Evolutionary conservation across 805 yeast genomes (phyloP).

Genomic region (Ogataea degrootiae): DNA sequence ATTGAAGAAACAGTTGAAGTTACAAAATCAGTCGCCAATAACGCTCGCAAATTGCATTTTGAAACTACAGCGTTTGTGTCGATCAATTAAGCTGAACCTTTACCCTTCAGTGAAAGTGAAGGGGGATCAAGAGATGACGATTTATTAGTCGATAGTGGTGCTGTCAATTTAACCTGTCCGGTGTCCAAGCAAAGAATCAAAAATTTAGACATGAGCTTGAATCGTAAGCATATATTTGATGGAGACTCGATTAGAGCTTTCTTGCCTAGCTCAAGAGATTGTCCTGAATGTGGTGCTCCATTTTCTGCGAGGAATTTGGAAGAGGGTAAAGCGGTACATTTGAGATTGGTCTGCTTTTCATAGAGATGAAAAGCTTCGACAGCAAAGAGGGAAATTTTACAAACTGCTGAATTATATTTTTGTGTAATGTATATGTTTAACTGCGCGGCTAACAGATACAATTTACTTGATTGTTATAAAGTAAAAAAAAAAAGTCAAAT

Average conservation of each 20-base stretch:
- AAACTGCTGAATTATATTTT: not conserved
- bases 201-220: slow-evolving; percentile 49
- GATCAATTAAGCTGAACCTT: slow-evolving; percentile 54
- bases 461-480: too few species aligned
- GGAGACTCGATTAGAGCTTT: slow-evolving; percentile 35
- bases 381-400: slow-evolving; percentile 12
- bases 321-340: slow-evolving; percentile 50
- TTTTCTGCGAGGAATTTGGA: slow-evolving; percentile 34
- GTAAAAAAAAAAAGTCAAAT: too few species aligned
- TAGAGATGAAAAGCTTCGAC: slow-evolving; percentile 18
- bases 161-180: slow-evolving; percentile 64
- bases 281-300: slow-evolving; percentile 53
- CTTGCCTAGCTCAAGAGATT: slow-evolving; percentile 28
- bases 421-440: not conserved
- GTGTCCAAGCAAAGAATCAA: slow-evolving; percentile 48
- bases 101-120: slow-evolving; percentile 38
- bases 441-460: too few species aligned
- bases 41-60: slow-evolving; percentile 12
- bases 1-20: slow-evolving; percentile 3
- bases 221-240: slow-evolving; percentile 64
- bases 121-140: slow-evolving; percentile 51
- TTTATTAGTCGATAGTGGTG: slow-evolving; percentile 64
- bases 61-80: slow-evolving; percentile 44
- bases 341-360: slow-evolving; percentile 44
- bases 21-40: slow-evolving; percentile 1